Evolutionary conservation across 306 rosid species (phyloP).

Genomic region (Quercus engelmannii): DNA sequence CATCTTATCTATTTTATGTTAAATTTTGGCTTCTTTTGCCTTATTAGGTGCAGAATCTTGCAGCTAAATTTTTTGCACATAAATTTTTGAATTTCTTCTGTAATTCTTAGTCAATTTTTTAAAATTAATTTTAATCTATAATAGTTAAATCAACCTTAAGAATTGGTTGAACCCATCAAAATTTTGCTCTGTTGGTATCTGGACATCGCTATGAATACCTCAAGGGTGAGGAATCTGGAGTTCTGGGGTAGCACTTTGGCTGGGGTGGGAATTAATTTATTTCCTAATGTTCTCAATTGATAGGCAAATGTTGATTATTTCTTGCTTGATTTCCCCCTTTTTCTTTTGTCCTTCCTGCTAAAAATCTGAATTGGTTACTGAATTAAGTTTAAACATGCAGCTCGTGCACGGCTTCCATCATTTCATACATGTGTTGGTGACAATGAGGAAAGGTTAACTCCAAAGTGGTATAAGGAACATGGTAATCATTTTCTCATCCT

Average conservation of each 20-base stretch:
- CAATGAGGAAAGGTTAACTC: constrained; percentile 86
- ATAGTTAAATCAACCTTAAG: not conserved
- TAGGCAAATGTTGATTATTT: not conserved
- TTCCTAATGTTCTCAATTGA: not conserved
- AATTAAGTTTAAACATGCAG: constrained; percentile 42
- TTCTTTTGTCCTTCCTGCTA: not conserved
- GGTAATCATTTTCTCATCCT: constrained; percentile 55
- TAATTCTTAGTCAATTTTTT: not conserved
- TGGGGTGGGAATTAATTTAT: not conserved
- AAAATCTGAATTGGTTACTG: constrained; percentile 19
- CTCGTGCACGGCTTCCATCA: constrained; percentile 84
- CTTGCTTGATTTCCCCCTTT: constrained; percentile 1
- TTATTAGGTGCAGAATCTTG: too few relatives aligned
- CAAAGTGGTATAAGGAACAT: constrained; percentile 92
- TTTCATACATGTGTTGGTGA: constrained; percentile 98
- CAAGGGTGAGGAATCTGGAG: not conserved
- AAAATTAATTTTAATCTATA: not conserved
- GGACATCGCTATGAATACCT: not conserved
- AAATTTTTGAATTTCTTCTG: not conserved
- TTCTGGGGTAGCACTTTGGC: not conserved
- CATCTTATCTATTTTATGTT: not conserved
- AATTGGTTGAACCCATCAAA: not conserved
- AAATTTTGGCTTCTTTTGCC: not conserved
- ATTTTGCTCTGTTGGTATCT: not conserved
- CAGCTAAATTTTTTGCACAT: not conserved